phyloP scores from a whole-genome alignment of 2,329 filamentous ascomycete species.

The Aspergillus fructus region DNA sequence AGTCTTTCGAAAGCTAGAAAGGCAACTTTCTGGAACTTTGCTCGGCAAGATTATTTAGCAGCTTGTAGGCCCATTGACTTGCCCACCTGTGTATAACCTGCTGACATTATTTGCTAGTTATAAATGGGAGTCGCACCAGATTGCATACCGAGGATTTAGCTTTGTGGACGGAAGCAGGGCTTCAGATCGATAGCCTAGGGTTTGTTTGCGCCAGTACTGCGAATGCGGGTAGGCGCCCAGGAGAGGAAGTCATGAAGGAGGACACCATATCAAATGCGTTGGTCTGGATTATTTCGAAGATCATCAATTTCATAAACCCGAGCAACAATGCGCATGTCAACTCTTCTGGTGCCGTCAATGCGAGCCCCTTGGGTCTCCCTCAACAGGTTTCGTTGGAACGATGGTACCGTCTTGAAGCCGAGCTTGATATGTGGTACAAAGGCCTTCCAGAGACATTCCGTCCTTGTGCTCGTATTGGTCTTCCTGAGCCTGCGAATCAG shows the following conservation, averaged over 20 bases:
- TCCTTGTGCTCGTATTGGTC: slow-evolving; percentile 53
- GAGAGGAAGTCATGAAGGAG: slow-evolving; percentile 55
- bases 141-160: slow-evolving; percentile 62
- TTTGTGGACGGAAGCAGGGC: slow-evolving; percentile 64
- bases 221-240: slow-evolving; percentile 30
- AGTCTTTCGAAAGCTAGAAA: slow-evolving; percentile 56
- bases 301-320: slow-evolving; percentile 63
- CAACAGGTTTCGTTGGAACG: slow-evolving; percentile 47
- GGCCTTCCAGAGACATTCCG: slow-evolving; percentile 61
- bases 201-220: slow-evolving; percentile 47
- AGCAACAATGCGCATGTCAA: slow-evolving; percentile 50
- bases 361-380: slow-evolving; percentile 34
- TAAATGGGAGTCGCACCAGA: slow-evolving; percentile 61
- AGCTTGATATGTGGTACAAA: slow-evolving; percentile 60
- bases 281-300: slow-evolving; percentile 65
- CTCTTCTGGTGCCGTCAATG: slow-evolving; percentile 24
- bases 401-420: slow-evolving; percentile 53
- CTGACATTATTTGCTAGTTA: slow-evolving; percentile 28
- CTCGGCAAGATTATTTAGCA: slow-evolving; percentile 64
- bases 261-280: slow-evolving; percentile 65
- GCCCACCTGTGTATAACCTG: not conserved
- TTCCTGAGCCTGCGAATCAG: slow-evolving; percentile 25
- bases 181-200: slow-evolving; percentile 57
- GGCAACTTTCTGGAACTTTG: slow-evolving; percentile 68
- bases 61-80: slow-evolving; percentile 50